Evolutionary conservation across 1,139 yeast genomes (phyloP), one percentile per base, ranked within the genome.

Genomic region (Nakaseomyces delphensis): DNA sequence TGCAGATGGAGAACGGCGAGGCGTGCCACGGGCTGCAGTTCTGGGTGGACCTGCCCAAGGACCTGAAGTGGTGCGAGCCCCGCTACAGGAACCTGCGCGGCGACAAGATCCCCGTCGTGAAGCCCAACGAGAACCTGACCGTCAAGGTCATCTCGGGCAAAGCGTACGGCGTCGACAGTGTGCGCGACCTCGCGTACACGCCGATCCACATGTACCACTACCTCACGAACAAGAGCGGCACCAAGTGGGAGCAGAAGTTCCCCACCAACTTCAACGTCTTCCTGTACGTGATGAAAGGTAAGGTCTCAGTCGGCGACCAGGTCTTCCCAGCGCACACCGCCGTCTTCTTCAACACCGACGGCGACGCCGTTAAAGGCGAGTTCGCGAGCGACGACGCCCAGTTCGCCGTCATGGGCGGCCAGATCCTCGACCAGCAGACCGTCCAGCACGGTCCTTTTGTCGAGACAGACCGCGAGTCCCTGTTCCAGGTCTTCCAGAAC

Each of bases 41-140:
- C 42, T 87, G 96, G 96, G 95, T 87, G 40, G 95, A 86, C 59
- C 71, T 86, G 48, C 96, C 96, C 4, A 74, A 70, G 43, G 66
- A 74, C 3, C 66, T 82, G 59, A 85, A 85, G 60, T 71, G 77
- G 47, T 67, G 76, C 45, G 76, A 74, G 39, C 96, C 96, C 39
- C 68, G 93, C 46, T 87, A 87, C 66, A 73, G 95, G 54, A 94
- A 86, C 59, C 71, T 87, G 57, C 73, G 76, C 56, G 73, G 74
- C 11, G 69, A 70, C 54, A 95, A 86, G 55, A 78, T 84, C 40
- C 95, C 95, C 8, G 69, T 73, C 20, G 79, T 68, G 14, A 68
- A 69, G 45, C 91, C 93, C 40, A 71, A 74, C 52, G 89, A 83
- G 40, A 76, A 79, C 59, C 79, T 86, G 43, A 77, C 77, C 57